Base-by-base conservation (phyloP, 140 eudicot genomes). In the Erigeron philadelphicus region DNA sequence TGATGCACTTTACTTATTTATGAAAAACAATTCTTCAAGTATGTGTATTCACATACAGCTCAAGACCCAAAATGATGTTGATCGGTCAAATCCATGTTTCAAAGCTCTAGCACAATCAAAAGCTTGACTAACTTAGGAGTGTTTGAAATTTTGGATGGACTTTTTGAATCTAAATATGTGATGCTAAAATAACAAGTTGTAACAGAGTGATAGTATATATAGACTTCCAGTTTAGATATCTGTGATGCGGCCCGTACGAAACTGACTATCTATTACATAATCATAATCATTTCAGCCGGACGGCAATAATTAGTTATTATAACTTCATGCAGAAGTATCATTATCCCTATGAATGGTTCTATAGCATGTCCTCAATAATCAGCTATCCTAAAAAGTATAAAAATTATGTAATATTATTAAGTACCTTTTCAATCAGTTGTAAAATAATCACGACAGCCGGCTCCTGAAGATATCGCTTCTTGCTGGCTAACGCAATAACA, bases 401-500 rank as follows among this genome's bases (percentile, higher is more conserved):
- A 55, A 3, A 19, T 35, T 48, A 43, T 11, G 40, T 67, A 9
- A 23, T 1, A 23, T 8, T 13, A 65, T 57, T 13, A 55, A 57
- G 56, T 84, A 94, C 97, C 99, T 83, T 89, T n/a, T 81, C 95
- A 64, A 78, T 71, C 74, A 94, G 80, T 68, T 81, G 90, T 80
- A 83, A 38, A 70, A 94, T 43, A 59, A 89, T 79, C 72, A 83
- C 55, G 23, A 84, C 95, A 61, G 95, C 90, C 43, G 99, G 85
- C 71, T 94, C 99, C 82, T 89, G 99, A 60, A 94, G 79, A 72
- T 89, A 89, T 11, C 87, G 89, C 67, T 87, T 89, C 86, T 79
- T 94, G 67, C 84, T 68, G 38, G 97, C 97, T 41, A 94, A 78
- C 2, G 83, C 45, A 23, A 94, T 84, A 49, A 87, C 79, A 81